Conservation (phyloP, 164 flowering plant genomes). For the Chimonanthus salicifolius region DNA sequence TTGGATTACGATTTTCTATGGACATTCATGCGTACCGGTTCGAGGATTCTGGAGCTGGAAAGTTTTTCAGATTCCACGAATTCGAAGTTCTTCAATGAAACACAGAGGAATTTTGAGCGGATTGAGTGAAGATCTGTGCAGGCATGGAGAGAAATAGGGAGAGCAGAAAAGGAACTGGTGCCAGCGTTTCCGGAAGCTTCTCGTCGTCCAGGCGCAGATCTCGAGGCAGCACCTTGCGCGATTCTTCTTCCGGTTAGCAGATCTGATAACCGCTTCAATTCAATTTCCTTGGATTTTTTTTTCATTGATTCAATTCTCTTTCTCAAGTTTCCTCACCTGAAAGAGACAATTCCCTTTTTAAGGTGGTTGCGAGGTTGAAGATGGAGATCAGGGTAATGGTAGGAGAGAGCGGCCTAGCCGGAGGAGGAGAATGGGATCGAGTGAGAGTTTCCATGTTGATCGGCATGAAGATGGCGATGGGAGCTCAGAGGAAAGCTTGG, state of each 20-base stretch:
- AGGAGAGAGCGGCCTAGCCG: constrained; percentile 9
- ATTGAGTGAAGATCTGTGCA: constrained; percentile 2
- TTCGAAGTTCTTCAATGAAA: constrained; percentile 1
- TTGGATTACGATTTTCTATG: neutral
- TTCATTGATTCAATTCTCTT: neutral
- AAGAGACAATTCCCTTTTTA: neutral
- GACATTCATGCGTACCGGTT: neutral
- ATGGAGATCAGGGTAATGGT: constrained; percentile 5
- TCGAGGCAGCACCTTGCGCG: constrained; percentile 7
- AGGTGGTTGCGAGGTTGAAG: constrained; percentile 10
- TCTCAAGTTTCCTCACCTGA: neutral
- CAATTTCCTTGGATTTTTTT: neutral
- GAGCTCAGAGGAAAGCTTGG: constrained; percentile 13
- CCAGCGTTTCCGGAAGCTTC: constrained; percentile 1
- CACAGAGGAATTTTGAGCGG: neutral
- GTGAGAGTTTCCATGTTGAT: constrained; percentile 8
- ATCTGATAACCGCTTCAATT: neutral
- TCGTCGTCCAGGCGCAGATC: constrained; percentile 14
- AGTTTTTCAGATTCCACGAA: neutral
- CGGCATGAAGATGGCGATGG: constrained; percentile 2
- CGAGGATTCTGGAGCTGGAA: neutral
- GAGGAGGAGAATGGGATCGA: constrained; percentile 10
- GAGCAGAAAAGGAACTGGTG: constrained; percentile 9
- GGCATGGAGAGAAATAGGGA: constrained; percentile 18
- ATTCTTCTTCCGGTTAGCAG: constrained; percentile 4